Conservation (phyloP, 225 moss, liverwort and hornwort genomes). For the Marchantia paleacea region DNA sequence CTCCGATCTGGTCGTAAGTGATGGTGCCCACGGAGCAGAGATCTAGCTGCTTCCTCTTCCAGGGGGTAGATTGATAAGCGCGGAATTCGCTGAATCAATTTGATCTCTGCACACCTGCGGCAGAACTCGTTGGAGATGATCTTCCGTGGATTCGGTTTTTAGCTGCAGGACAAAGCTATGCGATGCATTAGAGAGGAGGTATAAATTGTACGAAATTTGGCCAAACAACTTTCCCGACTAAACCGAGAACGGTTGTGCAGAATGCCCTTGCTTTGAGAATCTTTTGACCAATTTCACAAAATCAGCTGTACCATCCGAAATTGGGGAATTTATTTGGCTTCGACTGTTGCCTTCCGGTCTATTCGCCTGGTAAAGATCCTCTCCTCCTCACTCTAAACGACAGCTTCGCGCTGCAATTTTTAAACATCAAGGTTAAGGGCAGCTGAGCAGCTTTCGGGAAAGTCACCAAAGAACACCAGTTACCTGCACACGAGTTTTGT, state of each 20-base stretch:
- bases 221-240: not conserved
- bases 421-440: not conserved
- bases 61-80: not conserved
- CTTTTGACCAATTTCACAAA: not conserved
- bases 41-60: not conserved
- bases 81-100: not conserved
- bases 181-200: not conserved
- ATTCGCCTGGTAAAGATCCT: not conserved
- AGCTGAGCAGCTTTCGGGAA: not conserved
- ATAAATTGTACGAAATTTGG: not conserved
- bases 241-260: constrained; percentile 1
- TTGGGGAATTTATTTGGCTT: not conserved
- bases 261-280: not conserved
- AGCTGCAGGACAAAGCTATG: not conserved
- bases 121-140: not conserved
- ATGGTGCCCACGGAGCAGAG: too few species aligned
- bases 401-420: not conserved
- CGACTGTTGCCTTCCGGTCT: not conserved
- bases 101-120: too few species aligned
- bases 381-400: not conserved
- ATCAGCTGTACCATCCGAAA: not conserved
- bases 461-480: not conserved
- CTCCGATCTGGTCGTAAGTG: too few species aligned
- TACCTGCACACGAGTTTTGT: not conserved
- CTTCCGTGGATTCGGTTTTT: not conserved